phyloP scores from a whole-genome alignment of 306 rosid genomes.

The Glycine soja region DNA sequence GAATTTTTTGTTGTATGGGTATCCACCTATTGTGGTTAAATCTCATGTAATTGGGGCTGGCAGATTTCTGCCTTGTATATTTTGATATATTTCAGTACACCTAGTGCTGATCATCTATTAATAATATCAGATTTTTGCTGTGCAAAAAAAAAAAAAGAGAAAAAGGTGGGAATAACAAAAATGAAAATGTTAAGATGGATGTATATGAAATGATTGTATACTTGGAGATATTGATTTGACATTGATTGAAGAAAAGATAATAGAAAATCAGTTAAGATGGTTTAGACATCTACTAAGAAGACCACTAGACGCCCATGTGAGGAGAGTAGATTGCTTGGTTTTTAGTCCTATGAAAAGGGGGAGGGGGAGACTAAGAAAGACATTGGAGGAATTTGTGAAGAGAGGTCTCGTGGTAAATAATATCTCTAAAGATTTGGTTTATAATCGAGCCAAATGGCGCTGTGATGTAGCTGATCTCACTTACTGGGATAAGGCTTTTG shows the following conservation, averaged over 20 bases:
- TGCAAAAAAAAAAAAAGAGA: neutral
- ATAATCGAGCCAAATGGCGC: neutral
- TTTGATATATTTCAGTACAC: too few species aligned
- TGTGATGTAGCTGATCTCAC: neutral
- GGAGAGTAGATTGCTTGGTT: neutral
- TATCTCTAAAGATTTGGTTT: neutral
- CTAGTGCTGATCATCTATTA: too few species aligned
- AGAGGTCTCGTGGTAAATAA: neutral
- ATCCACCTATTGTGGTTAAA: too few species aligned
- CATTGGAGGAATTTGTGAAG: neutral
- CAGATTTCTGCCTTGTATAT: too few species aligned
- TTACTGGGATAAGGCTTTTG: neutral
- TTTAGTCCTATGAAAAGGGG: neutral
- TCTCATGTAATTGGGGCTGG: too few species aligned
- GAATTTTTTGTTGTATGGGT: too few species aligned
- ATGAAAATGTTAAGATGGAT: neutral
- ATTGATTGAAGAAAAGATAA: neutral
- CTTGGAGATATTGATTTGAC: neutral
- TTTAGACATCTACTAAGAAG: neutral
- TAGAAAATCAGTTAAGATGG: neutral
- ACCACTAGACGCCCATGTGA: neutral
- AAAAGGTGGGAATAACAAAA: neutral
- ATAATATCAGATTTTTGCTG: too few species aligned
- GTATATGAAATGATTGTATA: neutral
- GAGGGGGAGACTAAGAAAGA: neutral